phyloP scores from a whole-genome alignment of 1,284 basidiomycete genomes.

The Athelia psychrophila region DNA sequence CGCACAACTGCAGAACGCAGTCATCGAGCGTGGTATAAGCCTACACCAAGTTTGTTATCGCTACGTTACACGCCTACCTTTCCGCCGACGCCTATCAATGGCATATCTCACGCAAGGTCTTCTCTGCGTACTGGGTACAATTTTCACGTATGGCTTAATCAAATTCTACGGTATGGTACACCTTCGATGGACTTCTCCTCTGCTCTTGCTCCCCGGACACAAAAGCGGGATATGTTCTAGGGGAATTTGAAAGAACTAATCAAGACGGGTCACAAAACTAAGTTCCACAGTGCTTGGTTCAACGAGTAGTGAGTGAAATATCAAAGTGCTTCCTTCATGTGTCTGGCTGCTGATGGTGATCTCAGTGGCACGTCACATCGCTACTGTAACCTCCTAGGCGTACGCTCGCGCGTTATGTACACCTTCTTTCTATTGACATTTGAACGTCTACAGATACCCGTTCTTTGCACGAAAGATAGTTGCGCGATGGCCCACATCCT shows the following conservation, averaged over 20 bases:
- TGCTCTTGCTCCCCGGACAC: constrained; percentile 49
- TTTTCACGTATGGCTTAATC: constrained; percentile 27
- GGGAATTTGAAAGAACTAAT: constrained; percentile 50
- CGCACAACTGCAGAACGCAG: too few relatives aligned
- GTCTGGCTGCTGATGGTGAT: too few relatives aligned
- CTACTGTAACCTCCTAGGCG: constrained; percentile 44
- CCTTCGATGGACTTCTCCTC: constrained; percentile 33
- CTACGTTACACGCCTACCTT: too few relatives aligned
- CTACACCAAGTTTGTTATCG: too few relatives aligned
- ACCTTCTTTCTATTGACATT: too few relatives aligned
- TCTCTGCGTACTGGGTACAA: constrained; percentile 12
- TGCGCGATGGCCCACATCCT: constrained; percentile 50
- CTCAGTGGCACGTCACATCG: constrained; percentile 45
- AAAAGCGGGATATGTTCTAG: constrained; percentile 42
- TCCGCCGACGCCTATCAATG: too few relatives aligned
- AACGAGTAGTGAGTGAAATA: constrained; percentile 30
- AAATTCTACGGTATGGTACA: constrained; percentile 24
- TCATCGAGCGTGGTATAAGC: too few relatives aligned
- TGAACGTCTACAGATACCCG: constrained; percentile 38
- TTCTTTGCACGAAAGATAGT: constrained; percentile 44
- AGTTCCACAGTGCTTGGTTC: constrained; percentile 54
- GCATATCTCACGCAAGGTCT: too few relatives aligned
- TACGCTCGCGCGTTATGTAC: too few relatives aligned
- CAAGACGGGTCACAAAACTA: constrained; percentile 37
- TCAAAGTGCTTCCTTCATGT: too few relatives aligned